Conservation (phyloP, 176 grass and related monocot genomes). For the Cenchrus americanus region DNA sequence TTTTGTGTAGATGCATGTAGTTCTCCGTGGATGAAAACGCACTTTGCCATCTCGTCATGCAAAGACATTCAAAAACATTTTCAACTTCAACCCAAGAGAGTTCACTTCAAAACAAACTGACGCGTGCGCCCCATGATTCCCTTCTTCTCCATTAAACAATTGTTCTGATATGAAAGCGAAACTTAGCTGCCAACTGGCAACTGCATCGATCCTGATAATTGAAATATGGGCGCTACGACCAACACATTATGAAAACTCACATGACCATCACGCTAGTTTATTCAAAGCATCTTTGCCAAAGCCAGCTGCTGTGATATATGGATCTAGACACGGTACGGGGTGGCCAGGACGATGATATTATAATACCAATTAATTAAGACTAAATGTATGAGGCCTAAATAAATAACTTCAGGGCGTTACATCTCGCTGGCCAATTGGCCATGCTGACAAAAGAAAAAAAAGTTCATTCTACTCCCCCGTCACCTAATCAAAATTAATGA, state of each 20-base stretch:
- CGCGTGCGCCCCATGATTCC: neutral
- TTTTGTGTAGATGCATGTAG: too few species aligned
- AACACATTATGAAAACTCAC: constrained; percentile 9
- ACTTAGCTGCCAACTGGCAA: neutral
- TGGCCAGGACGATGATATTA: neutral
- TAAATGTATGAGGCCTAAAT: neutral
- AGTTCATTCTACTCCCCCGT: too few species aligned
- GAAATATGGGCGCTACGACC: neutral
- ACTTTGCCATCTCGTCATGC: too few species aligned
- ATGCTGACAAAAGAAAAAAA: neutral
- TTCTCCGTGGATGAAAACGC: too few species aligned
- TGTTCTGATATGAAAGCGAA: neutral
- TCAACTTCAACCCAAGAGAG: too few species aligned
- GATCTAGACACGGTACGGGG: neutral
- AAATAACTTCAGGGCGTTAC: neutral
- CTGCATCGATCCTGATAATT: neutral
- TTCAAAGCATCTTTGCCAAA: neutral
- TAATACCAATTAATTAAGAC: neutral
- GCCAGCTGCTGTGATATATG: neutral
- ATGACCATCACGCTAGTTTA: neutral
- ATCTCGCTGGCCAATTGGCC: neutral
- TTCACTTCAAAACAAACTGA: neutral
- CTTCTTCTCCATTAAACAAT: neutral
- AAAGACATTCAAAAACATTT: too few species aligned
- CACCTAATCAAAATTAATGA: neutral